A percentile compares a stretch with the other conserved stretches of the same genome.
These are phyloP conservation scores for Gilbertella persicaria DNA, from an alignment of 371 early-diverging fungal species.

Conservation along the genomic window DNA sequence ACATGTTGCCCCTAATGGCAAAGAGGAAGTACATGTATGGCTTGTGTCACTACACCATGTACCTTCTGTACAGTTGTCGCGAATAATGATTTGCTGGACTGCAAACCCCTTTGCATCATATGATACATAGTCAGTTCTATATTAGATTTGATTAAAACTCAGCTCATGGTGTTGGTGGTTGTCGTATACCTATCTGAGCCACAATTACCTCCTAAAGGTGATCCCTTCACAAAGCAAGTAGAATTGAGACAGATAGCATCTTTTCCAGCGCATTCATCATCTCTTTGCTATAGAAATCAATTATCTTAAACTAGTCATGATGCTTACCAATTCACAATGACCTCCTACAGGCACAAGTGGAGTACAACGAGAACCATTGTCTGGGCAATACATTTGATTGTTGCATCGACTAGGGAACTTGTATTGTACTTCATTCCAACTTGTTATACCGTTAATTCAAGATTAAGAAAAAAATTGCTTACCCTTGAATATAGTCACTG, in stretches of 20 bases:
- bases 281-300: conserved; percentile 20
- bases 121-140: conserved; percentile 32
- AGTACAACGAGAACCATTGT: conserved; percentile 24
- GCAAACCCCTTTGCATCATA: conserved; percentile 25
- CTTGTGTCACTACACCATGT: conserved; percentile 18
- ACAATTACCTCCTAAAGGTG: conserved; percentile 26
- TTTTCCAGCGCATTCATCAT: conserved; percentile 29
- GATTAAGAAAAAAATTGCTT: neutral
- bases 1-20: conserved; percentile 8
- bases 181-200: conserved; percentile 24
- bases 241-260: conserved; percentile 27
- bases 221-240: conserved; percentile 25
- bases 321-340: conserved; percentile 22
- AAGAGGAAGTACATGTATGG: conserved; percentile 10
- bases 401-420: conserved; percentile 23
- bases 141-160: conserved; percentile 4
- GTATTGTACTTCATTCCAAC: conserved; percentile 20
- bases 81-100: conserved; percentile 27
- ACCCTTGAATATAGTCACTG: conserved; percentile 31
- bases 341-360: conserved; percentile 14
- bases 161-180: neutral
- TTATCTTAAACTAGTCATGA: neutral
- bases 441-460: neutral
- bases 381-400: conserved; percentile 27
- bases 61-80: conserved; percentile 32